Conservation (phyloP, 1,139 yeast species). For the Taphrina wiesneri region DNA sequence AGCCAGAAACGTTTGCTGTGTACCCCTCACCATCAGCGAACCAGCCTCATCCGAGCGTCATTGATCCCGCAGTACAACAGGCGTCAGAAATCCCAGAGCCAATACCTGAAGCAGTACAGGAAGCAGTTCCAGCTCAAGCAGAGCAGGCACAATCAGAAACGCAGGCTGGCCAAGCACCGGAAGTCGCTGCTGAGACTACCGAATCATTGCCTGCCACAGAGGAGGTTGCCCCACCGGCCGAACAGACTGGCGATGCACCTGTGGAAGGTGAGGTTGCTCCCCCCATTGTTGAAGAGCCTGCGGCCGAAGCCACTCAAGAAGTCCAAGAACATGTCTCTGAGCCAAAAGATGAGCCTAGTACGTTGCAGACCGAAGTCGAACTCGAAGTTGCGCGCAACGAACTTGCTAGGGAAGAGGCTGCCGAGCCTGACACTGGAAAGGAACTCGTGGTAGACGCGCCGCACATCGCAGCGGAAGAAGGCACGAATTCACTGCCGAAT, state of each 20-base stretch:
- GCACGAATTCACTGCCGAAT: slow-evolving; percentile 1
- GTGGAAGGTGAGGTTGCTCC: neutral
- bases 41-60: neutral
- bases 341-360: neutral
- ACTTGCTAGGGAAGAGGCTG: neutral
- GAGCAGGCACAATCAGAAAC: neutral
- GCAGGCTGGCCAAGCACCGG: neutral
- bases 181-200: neutral
- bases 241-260: neutral
- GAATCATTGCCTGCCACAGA: neutral
- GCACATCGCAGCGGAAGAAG: neutral
- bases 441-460: neutral
- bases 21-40: slow-evolving; percentile 3
- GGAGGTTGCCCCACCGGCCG: neutral
- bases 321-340: neutral
- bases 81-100: slow-evolving; percentile 2
- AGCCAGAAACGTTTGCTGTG: slow-evolving; percentile 20
- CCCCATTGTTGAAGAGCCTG: neutral
- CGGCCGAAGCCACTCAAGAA: neutral
- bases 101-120: neutral
- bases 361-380: neutral
- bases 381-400: neutral
- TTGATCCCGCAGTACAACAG: slow-evolving; percentile 2
- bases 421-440: neutral
- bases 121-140: neutral